Conservation (phyloP, 495 filamentous ascomycete species). For the Cryomyces antarcticus region DNA sequence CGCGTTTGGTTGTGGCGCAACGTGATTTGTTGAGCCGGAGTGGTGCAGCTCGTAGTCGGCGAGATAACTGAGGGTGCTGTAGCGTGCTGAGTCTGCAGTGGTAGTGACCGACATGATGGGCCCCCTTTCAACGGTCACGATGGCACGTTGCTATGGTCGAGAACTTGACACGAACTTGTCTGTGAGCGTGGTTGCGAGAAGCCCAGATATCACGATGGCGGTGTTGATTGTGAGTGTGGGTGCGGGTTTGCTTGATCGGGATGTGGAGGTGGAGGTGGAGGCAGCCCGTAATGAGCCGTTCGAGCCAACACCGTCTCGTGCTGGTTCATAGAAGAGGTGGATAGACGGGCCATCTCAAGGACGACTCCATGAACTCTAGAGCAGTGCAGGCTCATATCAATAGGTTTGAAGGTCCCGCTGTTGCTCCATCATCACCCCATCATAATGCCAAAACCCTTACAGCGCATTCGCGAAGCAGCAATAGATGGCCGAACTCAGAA, state of each 20-base stretch:
- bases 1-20: slow-evolving; percentile 8
- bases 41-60: slow-evolving; percentile 30
- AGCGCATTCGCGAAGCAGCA: slow-evolving; percentile 21
- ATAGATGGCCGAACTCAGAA: slow-evolving; percentile 29
- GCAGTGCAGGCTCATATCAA: not conserved
- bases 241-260: no score
- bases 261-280: no score
- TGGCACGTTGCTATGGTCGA: no score
- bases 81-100: slow-evolving; percentile 16
- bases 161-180: no score
- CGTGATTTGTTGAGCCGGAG: slow-evolving; percentile 9
- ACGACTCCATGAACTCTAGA: not conserved
- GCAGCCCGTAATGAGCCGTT: no score
- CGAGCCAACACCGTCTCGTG: no score
- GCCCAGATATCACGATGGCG: no score
- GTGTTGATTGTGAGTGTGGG: no score
- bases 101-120: slow-evolving; percentile 20
- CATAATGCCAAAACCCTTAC: slow-evolving; percentile 15
- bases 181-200: no score
- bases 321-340: no score
- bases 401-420: not conserved
- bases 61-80: slow-evolving; percentile 17
- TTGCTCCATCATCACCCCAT: not conserved
- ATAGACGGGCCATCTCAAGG: not conserved
- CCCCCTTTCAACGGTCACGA: no score